Percentiles rank a stretch among this genome's conserved stretches.
Evolutionary conservation across 768 basidiomycete species (phyloP).

Genomic region (Cyathus striatus): DNA sequence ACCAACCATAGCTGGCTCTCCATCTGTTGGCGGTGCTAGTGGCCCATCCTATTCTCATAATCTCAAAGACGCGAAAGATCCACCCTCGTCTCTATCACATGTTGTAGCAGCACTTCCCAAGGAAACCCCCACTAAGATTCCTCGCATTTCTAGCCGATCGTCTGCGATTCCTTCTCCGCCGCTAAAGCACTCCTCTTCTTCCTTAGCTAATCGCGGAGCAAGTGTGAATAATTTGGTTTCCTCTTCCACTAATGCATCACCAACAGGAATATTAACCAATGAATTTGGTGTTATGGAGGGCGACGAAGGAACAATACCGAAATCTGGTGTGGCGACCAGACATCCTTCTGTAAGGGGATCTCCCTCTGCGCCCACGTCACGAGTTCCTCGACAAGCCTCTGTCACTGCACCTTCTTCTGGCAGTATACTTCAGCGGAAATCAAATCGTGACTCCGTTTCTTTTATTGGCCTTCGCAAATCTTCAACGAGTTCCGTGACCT

Average conservation of each 20-base stretch:
- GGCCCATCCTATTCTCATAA: conserved; percentile 41
- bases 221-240: conserved; percentile 50
- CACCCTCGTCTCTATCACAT: conserved; percentile 48
- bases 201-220: conserved; percentile 54
- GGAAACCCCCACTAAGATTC: conserved; percentile 91
- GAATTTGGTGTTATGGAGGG: conserved; percentile 83
- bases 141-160: conserved; percentile 83
- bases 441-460: conserved; percentile 75
- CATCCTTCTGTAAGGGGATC: conserved; percentile 63
- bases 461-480: conserved; percentile 77
- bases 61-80: conserved; percentile 53
- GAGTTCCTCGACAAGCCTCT: conserved; percentile 62
- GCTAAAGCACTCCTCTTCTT: conserved; percentile 45
- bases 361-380: conserved; percentile 54
- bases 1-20: conserved; percentile 92
- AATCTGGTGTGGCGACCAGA: conserved; percentile 33
- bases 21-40: conserved; percentile 73
- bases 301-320: conserved; percentile 43
- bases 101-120: conserved; percentile 51
- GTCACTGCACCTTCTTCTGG: conserved; percentile 36
- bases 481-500: conserved; percentile 77
- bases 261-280: conserved; percentile 48
- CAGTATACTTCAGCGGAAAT: conserved; percentile 52
- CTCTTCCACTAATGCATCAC: conserved; percentile 63
- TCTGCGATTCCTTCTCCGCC: conserved; percentile 74